A percentile compares a stretch with the other conserved stretches of the same genome.
Conservation (phyloP, 768 basidiomycete genomes). For the Cyclocybe cylindracea region DNA sequence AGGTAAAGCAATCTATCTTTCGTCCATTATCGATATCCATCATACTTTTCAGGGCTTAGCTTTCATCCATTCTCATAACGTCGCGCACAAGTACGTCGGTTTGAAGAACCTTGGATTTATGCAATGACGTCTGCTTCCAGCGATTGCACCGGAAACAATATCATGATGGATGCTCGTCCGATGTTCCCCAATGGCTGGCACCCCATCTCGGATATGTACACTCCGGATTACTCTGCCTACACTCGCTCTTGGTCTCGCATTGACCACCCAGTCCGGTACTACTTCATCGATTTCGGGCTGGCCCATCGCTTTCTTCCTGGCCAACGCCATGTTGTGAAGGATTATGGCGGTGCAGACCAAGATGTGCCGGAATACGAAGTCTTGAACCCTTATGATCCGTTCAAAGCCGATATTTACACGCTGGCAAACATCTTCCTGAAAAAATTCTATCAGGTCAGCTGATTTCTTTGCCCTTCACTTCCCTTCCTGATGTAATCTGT, state of each 20-base stretch:
- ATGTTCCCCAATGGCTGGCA: slow-evolving; percentile 23
- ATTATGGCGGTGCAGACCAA: no score
- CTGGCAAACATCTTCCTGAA: slow-evolving; percentile 8
- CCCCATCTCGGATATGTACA: slow-evolving; percentile 10
- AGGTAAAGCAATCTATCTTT: no score
- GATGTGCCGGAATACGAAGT: no score
- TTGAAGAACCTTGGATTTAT: no score
- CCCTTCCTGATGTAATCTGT: no score
- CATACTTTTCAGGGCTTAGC: slow-evolving; percentile 15
- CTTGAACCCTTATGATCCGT: slow-evolving; percentile 2
- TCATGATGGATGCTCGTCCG: slow-evolving; percentile 25
- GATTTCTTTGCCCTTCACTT: no score
- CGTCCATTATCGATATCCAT: no score
- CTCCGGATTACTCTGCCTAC: slow-evolving; percentile 13
- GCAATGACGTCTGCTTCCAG: slow-evolving; percentile 4
- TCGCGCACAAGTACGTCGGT: slow-evolving; percentile 19
- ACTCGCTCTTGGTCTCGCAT: slow-evolving; percentile 19
- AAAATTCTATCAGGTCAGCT: slow-evolving; percentile 12
- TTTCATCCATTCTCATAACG: slow-evolving; percentile 16
- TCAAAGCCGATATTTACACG: slow-evolving; percentile 12
- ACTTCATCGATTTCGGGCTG: slow-evolving; percentile 28
- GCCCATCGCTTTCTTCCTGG: slow-evolving; percentile 14
- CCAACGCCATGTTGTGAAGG: neutral
- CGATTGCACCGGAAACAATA: slow-evolving; percentile 18
- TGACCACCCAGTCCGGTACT: slow-evolving; percentile 29